These are phyloP conservation scores for Craterostigma plantagineum DNA, from an alignment of 257 asterid genomes.

Conservation along the genomic window DNA sequence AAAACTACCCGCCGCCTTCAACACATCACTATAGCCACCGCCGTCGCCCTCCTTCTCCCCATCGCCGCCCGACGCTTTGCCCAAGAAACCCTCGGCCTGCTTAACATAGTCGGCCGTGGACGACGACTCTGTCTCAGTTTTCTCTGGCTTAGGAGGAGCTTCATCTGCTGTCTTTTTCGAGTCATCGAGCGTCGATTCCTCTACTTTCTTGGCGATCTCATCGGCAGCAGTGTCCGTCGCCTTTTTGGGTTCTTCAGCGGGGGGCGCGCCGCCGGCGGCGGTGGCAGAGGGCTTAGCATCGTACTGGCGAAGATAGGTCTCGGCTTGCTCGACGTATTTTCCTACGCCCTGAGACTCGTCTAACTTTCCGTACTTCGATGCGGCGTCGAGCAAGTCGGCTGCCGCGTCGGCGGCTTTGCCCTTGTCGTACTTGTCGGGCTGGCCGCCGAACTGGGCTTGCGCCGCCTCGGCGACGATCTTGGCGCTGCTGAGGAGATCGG, in stretches of 20 bases:
- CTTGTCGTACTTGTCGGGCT: constrained; percentile 2
- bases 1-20: no score
- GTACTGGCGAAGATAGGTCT: constrained; percentile 2
- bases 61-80: no score
- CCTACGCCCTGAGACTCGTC: constrained; percentile 4
- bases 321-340: constrained; percentile 1
- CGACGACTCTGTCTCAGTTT: no score
- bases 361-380: not conserved
- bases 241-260: constrained; percentile 1
- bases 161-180: not conserved
- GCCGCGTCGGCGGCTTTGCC: constrained; percentile 3
- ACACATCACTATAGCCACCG: no score
- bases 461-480: constrained; percentile 5
- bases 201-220: not conserved
- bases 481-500: constrained; percentile 4
- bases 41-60: not conserved
- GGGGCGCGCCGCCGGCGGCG: constrained; percentile 1
- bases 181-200: not conserved
- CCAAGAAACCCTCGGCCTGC: not conserved
- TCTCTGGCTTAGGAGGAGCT: no score
- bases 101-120: not conserved
- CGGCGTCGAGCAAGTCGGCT: constrained; percentile 3
- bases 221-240: not conserved
- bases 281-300: not conserved
- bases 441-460: constrained; percentile 1